phyloP scores from a whole-genome alignment of 352 stramenopile genomes.

The Phytophthora pinifolia region DNA sequence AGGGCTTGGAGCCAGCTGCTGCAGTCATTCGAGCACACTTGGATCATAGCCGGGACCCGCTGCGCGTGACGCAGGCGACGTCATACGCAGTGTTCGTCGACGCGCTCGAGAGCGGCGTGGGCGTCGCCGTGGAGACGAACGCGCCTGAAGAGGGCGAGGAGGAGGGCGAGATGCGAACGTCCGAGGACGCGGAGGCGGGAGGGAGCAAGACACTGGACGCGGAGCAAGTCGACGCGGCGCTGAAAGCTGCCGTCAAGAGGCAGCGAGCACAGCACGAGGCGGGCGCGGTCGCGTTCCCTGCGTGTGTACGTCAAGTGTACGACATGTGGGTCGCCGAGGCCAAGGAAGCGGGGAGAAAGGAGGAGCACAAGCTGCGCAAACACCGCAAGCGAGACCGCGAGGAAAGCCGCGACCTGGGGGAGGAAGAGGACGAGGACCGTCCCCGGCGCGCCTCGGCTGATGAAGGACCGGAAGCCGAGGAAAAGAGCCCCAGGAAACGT shows the following conservation, averaged over 20 bases:
- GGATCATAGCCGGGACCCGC: constrained; percentile 27
- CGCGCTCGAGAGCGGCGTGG: constrained; percentile 38
- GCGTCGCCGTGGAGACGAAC: constrained; percentile 39
- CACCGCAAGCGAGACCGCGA: constrained; percentile 23
- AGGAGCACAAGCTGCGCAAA: constrained; percentile 26
- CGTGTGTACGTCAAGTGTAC: constrained; percentile 42
- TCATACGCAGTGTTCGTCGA: constrained; percentile 41
- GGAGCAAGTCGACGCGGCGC: constrained; percentile 16
- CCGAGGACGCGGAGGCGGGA: no score
- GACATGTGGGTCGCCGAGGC: constrained; percentile 40
- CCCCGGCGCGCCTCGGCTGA: constrained; percentile 28
- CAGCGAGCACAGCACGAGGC: no score
- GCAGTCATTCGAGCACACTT: constrained; percentile 32
- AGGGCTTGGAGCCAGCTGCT: constrained; percentile 29
- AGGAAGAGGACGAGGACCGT: constrained; percentile 23
- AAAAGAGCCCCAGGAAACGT: constrained; percentile 32
- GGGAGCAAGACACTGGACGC: constrained; percentile 15
- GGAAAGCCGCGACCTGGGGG: constrained; percentile 24
- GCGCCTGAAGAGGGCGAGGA: constrained; percentile 65
- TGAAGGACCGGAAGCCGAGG: constrained; percentile 31
- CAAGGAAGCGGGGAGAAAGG: constrained; percentile 33
- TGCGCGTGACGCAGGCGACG: constrained; percentile 30
- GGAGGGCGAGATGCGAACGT: no score
- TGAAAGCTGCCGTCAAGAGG: constrained; percentile 31
- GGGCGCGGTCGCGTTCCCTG: constrained; percentile 39